Conservation (phyloP, 495 filamentous ascomycete genomes). For the Xylaria nigripes region DNA sequence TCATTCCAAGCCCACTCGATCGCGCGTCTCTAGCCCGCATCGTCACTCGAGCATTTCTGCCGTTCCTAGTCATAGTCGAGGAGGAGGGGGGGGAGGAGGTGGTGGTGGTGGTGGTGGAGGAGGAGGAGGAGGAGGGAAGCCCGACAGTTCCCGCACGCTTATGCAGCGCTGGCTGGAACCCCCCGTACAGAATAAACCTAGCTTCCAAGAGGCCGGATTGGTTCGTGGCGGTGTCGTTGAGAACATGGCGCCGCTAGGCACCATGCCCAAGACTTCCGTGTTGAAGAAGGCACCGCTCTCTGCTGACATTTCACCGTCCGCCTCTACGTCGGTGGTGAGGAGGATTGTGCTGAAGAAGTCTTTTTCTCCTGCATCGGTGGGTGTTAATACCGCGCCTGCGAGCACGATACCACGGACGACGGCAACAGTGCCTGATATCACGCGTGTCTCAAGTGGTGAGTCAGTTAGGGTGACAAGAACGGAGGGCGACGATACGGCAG, state of each 20-base stretch:
- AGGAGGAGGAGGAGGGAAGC: slow-evolving; percentile 6
- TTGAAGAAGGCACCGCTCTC: slow-evolving; percentile 31
- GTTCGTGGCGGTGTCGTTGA: slow-evolving; percentile 56
- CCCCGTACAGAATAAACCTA: slow-evolving; percentile 55
- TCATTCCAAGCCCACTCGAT: slow-evolving; percentile 36
- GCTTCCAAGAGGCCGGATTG: slow-evolving; percentile 59
- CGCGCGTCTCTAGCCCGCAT: slow-evolving; percentile 48
- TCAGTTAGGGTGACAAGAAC: not conserved
- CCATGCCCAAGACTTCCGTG: slow-evolving; percentile 45
- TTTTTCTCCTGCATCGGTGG: slow-evolving; percentile 10
- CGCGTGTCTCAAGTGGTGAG: slow-evolving; percentile 3
- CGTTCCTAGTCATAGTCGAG: slow-evolving; percentile 30
- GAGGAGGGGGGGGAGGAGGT: not conserved
- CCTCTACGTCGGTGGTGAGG: slow-evolving; percentile 19
- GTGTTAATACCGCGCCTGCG: slow-evolving; percentile 10
- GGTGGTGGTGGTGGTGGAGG: not conserved
- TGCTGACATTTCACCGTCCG: slow-evolving; percentile 15
- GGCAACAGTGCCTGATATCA: slow-evolving; percentile 1
- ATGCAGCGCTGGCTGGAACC: slow-evolving; percentile 66
- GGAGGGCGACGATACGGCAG: not conserved
- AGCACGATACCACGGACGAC: slow-evolving; percentile 7
- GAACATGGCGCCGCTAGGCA: slow-evolving; percentile 63
- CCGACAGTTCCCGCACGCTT: slow-evolving; percentile 29
- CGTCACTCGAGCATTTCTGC: slow-evolving; percentile 27
- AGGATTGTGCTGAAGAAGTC: slow-evolving; percentile 37